Conservation (phyloP, 495 filamentous ascomycete species). For the Astrocystis sublimbata region DNA sequence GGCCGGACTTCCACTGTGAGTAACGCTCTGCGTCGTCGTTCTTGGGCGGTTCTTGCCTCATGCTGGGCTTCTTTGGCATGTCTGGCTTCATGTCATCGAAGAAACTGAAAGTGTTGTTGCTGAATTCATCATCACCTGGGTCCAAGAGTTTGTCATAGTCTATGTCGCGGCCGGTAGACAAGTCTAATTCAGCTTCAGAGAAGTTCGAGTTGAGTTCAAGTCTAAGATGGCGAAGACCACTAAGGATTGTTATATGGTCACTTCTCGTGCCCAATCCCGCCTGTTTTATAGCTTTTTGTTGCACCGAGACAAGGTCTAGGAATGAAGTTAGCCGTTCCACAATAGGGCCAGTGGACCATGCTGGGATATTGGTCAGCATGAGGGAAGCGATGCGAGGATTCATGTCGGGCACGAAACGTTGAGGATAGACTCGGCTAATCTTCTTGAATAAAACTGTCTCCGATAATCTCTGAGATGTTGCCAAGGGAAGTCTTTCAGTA, state of each 20-base stretch:
- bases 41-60: slow-evolving; percentile 20
- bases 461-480: slow-evolving; percentile 34
- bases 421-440: slow-evolving; percentile 41
- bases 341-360: slow-evolving; percentile 41
- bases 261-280: neutral
- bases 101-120: slow-evolving; percentile 9
- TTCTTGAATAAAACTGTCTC: slow-evolving; percentile 39
- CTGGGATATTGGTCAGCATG: slow-evolving; percentile 42
- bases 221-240: slow-evolving; percentile 43
- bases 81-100: slow-evolving; percentile 3
- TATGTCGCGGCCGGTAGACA: slow-evolving; percentile 21
- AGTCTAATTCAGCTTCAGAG: slow-evolving; percentile 25
- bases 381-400: slow-evolving; percentile 47
- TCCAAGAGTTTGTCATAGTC: slow-evolving; percentile 34
- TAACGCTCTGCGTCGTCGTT: slow-evolving; percentile 14
- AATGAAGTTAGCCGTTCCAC: slow-evolving; percentile 39
- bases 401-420: slow-evolving; percentile 44
- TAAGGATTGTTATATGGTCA: slow-evolving; percentile 31
- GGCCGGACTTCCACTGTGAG: slow-evolving; percentile 24
- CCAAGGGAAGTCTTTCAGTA: slow-evolving; percentile 22
- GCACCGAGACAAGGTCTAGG: slow-evolving; percentile 39
- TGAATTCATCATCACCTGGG: slow-evolving; percentile 32
- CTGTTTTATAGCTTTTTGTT: slow-evolving; percentile 39
- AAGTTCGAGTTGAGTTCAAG: slow-evolving; percentile 44
- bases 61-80: slow-evolving; percentile 29